phyloP scores from a whole-genome alignment of 805 yeast genomes.

The Yarrowia sp. region DNA sequence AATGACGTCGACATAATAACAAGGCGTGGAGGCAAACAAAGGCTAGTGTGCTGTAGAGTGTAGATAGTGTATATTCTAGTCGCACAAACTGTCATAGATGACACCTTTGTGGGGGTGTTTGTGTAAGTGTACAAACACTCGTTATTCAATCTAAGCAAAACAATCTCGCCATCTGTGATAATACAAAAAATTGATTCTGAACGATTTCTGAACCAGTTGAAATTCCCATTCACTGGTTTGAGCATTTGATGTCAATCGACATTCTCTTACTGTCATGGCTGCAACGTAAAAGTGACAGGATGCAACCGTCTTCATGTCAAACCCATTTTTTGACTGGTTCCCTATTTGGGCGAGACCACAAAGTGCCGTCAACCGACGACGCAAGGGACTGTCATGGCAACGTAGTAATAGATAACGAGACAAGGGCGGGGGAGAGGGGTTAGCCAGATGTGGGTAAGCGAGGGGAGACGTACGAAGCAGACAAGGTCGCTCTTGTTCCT shows the following conservation, averaged over 20 bases:
- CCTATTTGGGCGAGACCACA: background rate
- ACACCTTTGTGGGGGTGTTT: background rate
- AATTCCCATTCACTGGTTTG: background rate
- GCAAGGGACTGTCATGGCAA: slow-evolving; percentile 32
- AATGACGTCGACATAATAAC: slow-evolving; percentile 9
- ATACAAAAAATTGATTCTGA: too few relatives aligned
- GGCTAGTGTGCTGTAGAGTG: slow-evolving; percentile 25
- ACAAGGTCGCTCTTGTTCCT: background rate
- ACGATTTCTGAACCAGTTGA: too few relatives aligned
- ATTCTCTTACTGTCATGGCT: background rate
- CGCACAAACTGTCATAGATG: slow-evolving; percentile 12
- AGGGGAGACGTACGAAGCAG: background rate
- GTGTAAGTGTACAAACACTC: too few relatives aligned
- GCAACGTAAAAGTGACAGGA: slow-evolving; percentile 5
- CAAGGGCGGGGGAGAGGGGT: slow-evolving; percentile 26
- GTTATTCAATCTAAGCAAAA: too few relatives aligned
- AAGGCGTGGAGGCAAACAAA: background rate
- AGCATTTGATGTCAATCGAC: background rate
- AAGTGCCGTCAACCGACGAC: slow-evolving; percentile 27
- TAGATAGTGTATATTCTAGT: slow-evolving; percentile 34
- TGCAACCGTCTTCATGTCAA: slow-evolving; percentile 20
- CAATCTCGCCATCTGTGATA: too few relatives aligned
- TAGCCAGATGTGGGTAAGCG: background rate
- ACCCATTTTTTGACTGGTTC: background rate
- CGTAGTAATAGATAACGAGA: slow-evolving; percentile 17